A percentile compares a stretch with the other conserved stretches of the same genome.
These are phyloP conservation scores for Boletus calvinii DNA, from an alignment of 1,284 basidiomycete species.

Conservation along the genomic window DNA sequence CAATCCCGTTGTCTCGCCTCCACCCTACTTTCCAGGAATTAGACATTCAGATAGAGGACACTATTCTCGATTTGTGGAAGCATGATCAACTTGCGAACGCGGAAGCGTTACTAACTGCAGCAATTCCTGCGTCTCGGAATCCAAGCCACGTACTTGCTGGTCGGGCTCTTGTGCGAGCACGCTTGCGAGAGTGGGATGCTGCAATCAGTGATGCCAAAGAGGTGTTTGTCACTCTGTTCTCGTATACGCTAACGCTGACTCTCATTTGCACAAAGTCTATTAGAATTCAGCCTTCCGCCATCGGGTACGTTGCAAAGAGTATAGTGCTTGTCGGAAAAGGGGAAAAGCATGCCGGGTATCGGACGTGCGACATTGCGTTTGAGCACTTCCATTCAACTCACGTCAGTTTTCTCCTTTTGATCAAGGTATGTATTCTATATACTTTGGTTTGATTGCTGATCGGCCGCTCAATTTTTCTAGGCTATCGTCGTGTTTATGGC, in stretches of 20 bases:
- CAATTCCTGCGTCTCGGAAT: too few relatives aligned
- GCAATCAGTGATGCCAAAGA: constrained; percentile 10
- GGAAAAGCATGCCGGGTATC: neutral
- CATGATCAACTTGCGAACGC: too few relatives aligned
- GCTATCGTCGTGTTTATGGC: neutral
- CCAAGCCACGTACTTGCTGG: neutral
- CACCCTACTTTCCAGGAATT: neutral
- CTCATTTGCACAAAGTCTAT: neutral
- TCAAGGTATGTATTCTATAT: neutral
- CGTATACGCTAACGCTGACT: neutral
- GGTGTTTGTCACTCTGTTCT: neutral
- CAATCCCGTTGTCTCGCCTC: too few relatives aligned
- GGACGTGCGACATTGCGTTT: neutral
- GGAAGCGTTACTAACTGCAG: too few relatives aligned
- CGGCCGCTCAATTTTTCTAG: neutral
- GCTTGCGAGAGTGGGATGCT: neutral
- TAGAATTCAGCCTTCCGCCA: neutral
- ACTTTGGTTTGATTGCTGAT: too few relatives aligned
- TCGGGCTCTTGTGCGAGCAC: constrained; percentile 4
- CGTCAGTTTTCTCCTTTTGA: neutral
- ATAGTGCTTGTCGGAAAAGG: constrained; percentile 3
- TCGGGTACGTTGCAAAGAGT: constrained; percentile 9
- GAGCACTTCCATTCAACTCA: neutral
- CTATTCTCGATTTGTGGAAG: neutral
- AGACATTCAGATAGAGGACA: neutral